These are phyloP conservation scores for Globisporangium okanoganense DNA, from an alignment of 352 stramenopile genomes.

Conservation along the genomic window DNA sequence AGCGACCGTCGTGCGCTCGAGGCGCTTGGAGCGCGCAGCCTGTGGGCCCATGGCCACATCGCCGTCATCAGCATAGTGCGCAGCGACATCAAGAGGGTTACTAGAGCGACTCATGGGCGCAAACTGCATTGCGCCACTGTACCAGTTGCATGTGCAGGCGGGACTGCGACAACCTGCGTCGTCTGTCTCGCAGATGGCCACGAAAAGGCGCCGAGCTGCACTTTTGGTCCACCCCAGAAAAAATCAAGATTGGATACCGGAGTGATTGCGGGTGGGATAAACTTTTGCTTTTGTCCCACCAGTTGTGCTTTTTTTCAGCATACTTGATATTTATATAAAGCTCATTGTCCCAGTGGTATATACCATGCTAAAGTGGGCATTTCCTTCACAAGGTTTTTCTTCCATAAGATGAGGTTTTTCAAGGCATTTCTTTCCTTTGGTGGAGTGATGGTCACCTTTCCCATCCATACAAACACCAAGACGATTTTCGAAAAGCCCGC, in stretches of 20 bases:
- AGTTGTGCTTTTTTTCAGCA: background rate
- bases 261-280: background rate
- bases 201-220: background rate
- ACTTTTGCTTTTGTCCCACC: background rate
- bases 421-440: constrained; percentile 10
- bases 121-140: background rate
- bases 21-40: constrained; percentile 17
- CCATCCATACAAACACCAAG: constrained; percentile 7
- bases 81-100: constrained; percentile 22
- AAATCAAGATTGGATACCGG: background rate
- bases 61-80: constrained; percentile 20
- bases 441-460: constrained; percentile 4
- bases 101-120: background rate
- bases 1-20: constrained; percentile 13
- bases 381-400: background rate
- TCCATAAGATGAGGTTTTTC: background rate
- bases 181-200: background rate
- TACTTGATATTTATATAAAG: background rate
- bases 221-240: background rate
- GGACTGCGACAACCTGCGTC: too few relatives aligned
- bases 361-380: background rate
- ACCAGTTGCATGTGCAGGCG: background rate
- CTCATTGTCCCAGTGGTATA: background rate
- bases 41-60: constrained; percentile 15
- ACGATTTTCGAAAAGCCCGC: constrained; percentile 8